Base-by-base conservation (phyloP, 306 rosid species). In the Castanea mollissima region DNA sequence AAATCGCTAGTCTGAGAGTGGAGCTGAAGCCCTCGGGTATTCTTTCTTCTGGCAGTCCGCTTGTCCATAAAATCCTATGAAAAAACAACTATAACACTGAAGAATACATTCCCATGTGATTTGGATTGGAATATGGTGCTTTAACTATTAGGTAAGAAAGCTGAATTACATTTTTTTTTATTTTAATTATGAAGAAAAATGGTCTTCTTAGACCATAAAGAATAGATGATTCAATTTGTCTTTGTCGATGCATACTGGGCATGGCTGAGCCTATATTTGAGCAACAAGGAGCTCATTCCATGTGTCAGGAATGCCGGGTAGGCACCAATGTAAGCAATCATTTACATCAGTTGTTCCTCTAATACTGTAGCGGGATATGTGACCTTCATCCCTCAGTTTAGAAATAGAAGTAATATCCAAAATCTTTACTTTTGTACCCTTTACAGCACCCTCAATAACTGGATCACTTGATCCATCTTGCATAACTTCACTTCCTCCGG, bases 311-410 rank as follows among this genome's bases (percentile, higher is more conserved):
- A 93, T 79, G 59, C 98, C 98, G 3, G 98, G 98, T 49, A 95
- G 76, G 83, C 98, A 95, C 99, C 98, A 93, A 84, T 93, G 98
- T 87, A 95, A 91, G 79, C 98, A 95, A 73, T 95, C 99, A 35
- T 90, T 93, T 6, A 85, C 73, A 62, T 83, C 90, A 4, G 81
- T 74, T 56, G 83, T 86, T 19, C 93, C 93, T 83, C 92, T 82
- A 49, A 78, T 5, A 44, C 84, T 89, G 80, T 95, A 89, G 44
- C 87, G 97, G 3, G 99, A 93, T 73, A 93, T 71, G 71, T 96
- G 99, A 83, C 92, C 98, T 80, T 93, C 99, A n/a, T 96, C 97
- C 62, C 98, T 91, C 82, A 95, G 77, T 79, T 87, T 88, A 3
- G 99, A 95, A 76, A 95, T 73, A 18, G 99, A 93, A 18, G 96